A percentile compares a stretch with the other conserved stretches of the same genome.
Conservation (phyloP, 2,329 filamentous ascomycete genomes). For the Colletotrichum godetiae region DNA sequence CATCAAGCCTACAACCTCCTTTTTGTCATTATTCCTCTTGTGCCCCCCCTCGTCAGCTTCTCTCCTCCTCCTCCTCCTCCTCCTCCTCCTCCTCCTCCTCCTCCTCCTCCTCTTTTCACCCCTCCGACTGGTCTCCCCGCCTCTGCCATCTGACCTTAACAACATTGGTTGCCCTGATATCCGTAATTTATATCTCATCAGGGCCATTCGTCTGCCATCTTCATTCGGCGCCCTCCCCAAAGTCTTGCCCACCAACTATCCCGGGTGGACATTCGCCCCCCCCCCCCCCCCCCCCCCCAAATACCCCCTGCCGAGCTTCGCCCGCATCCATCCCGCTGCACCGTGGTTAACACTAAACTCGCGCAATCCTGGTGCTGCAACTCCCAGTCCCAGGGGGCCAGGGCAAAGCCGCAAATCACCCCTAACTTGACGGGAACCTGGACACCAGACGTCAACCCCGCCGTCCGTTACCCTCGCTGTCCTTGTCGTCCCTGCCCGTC, state of each 20-base stretch:
- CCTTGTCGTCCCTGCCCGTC: slow-evolving; percentile 20
- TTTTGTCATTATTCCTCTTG: background rate
- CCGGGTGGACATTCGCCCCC: background rate
- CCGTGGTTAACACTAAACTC: slow-evolving; percentile 32
- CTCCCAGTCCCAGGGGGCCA: slow-evolving; percentile 27
- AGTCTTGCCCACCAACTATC: slow-evolving; percentile 4
- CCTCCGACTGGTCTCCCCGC: background rate
- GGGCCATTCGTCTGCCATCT: background rate
- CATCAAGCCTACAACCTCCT: background rate
- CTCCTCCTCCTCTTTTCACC: background rate
- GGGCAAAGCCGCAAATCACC: slow-evolving; percentile 20
- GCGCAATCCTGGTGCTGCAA: slow-evolving; percentile 30
- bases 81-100: no score
- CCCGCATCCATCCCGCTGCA: slow-evolving; percentile 31
- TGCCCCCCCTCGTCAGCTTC: background rate
- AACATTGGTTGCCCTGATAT: background rate
- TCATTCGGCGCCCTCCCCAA: slow-evolving; percentile 11
- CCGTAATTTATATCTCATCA: background rate
- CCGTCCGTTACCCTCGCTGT: slow-evolving; percentile 24
- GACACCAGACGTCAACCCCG: slow-evolving; percentile 31
- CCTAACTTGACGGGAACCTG: slow-evolving; percentile 25
- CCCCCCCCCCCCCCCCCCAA: background rate
- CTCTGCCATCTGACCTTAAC: background rate
- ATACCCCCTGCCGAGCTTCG: slow-evolving; percentile 32
- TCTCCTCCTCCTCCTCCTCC: background rate